Evolutionary conservation across 148 eudicot species (phyloP), one percentile per base, ranked within the genome.

Genomic region (Beta vulgaris): DNA sequence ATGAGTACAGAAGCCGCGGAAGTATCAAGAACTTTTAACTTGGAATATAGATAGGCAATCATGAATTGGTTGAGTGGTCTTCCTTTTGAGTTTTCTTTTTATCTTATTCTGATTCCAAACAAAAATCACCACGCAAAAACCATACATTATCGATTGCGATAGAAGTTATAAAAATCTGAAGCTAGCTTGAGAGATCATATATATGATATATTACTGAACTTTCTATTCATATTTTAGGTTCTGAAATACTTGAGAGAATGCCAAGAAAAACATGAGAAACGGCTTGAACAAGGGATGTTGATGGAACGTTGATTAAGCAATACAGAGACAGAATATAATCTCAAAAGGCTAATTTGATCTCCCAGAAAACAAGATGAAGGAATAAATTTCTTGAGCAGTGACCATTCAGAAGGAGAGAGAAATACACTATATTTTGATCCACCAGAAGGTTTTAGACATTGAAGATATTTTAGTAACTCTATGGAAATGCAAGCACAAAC

Each of bases 1-100:
- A 80, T 83, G 86, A 63, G 86, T 85, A 82, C 86, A 87, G 65
- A 89, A 84, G 81, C 83, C 85, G 51, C 86, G 89, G 74, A 87
- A 81, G 54, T 82, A 86, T 68, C 87, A 81, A 43, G n/a, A 83
- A 82, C 82, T 71, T 85, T 64, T 82, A 93, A 80, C 84, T 80
- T 31, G 68, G 75, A 71, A 83, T n/a, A n/a, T n/a, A n/a, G n/a
- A n/a, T n/a, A n/a, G n/a, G n/a, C n/a, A n/a, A n/a, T n/a, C n/a
- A n/a, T n/a, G n/a, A n/a, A n/a, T n/a, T n/a, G n/a, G n/a, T n/a
- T n/a, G n/a, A n/a, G n/a, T n/a, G n/a, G n/a, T n/a, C n/a, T 75
- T 75, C 21, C 14, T 66, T 39, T 28, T 5, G 14, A 7, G 40
- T 49, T 7, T 11, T 6, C 1, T 6, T n/a, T 25, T 72, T 25